phyloP scores from a whole-genome alignment of 768 basidiomycete genomes.

The Mycena maculata region DNA sequence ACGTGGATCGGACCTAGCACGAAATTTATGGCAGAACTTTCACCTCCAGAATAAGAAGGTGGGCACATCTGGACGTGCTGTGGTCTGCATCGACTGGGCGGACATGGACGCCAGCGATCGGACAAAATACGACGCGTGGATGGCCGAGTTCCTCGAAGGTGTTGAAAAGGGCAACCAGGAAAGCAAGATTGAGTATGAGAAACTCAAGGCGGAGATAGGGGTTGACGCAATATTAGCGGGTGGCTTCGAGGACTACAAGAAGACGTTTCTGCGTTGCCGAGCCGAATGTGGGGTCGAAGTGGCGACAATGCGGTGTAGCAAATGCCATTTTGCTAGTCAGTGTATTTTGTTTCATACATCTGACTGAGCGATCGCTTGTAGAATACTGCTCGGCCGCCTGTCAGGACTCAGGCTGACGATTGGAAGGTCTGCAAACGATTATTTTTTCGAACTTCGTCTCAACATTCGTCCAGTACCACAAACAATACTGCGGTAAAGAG shows the following conservation, averaged over 20 bases:
- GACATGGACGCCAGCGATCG: not conserved
- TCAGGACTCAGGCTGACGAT: not conserved
- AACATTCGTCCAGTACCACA: not conserved
- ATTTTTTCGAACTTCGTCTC: not conserved
- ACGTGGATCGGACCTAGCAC: not conserved
- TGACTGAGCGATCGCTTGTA: not conserved
- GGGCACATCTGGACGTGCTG: not conserved
- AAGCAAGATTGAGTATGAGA: not conserved
- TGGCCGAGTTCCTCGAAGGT: not conserved
- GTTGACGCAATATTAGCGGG: constrained; percentile 1
- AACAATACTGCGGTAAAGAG: not conserved
- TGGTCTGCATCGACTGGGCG: not conserved
- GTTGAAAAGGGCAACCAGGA: not conserved
- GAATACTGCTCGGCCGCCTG: not conserved
- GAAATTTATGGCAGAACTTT: not conserved
- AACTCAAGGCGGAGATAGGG: constrained; percentile 1
- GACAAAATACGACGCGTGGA: not conserved
- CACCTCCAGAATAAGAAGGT: not conserved
- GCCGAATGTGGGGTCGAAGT: constrained; percentile 7
- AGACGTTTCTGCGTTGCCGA: not conserved
- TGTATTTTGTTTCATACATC: not conserved
- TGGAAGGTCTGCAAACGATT: not conserved
- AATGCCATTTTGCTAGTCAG: constrained; percentile 9
- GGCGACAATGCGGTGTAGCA: not conserved
- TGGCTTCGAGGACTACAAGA: not conserved